Conservation (phyloP, 768 basidiomycete species). For the Amanita thiersii region DNA sequence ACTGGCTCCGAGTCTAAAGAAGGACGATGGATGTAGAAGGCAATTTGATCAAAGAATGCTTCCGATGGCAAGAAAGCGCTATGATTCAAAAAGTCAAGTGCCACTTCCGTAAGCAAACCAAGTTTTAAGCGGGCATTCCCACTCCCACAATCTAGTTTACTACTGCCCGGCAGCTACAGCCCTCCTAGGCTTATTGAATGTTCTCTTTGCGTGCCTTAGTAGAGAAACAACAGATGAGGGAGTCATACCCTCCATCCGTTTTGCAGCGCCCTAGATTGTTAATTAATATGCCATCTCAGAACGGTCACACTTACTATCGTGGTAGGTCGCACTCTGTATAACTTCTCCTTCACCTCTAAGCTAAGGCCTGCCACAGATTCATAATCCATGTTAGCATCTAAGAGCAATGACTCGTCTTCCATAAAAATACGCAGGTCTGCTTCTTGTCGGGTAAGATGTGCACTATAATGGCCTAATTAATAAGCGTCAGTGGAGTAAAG, state of each 20-base stretch:
- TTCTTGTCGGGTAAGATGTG: slow-evolving; percentile 61
- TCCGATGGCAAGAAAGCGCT: too few species aligned
- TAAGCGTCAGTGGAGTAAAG: background rate
- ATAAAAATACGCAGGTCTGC: slow-evolving; percentile 70
- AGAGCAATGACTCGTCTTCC: slow-evolving; percentile 63
- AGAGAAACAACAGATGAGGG: slow-evolving; percentile 65
- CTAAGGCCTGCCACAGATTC: slow-evolving; percentile 57
- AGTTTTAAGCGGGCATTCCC: too few species aligned
- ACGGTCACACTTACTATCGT: slow-evolving; percentile 46
- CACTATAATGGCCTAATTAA: slow-evolving; percentile 48
- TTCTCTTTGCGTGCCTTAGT: slow-evolving; percentile 53
- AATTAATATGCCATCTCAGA: background rate
- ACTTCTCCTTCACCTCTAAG: slow-evolving; percentile 62
- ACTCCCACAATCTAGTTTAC: too few species aligned
- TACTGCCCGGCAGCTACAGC: background rate
- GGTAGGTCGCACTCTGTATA: slow-evolving; percentile 52
- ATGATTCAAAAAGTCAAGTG: too few species aligned
- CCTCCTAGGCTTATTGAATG: slow-evolving; percentile 17
- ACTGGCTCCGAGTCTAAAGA: too few species aligned
- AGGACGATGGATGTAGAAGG: too few species aligned
- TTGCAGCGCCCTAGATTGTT: slow-evolving; percentile 68
- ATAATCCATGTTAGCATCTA: slow-evolving; percentile 72
- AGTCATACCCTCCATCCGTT: slow-evolving; percentile 92
- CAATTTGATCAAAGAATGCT: too few species aligned
- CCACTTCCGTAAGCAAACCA: too few species aligned